Conservation (phyloP, 2,329 filamentous ascomycete species). For the Myriosclerotinia duriaeana region DNA sequence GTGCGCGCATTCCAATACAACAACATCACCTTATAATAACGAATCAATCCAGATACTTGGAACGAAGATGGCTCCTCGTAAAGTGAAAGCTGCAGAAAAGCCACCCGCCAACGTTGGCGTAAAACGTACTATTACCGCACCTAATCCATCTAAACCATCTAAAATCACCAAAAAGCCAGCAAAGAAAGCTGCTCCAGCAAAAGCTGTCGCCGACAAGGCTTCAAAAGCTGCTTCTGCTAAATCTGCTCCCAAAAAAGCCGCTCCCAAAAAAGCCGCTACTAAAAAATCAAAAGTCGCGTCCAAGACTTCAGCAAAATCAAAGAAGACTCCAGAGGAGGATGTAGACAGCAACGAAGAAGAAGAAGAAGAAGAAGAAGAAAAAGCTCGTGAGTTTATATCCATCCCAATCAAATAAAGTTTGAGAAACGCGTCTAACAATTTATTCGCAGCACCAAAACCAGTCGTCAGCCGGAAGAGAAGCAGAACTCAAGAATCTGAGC, state of each 20-base stretch:
- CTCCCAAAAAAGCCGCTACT: not conserved
- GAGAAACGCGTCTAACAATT: not conserved
- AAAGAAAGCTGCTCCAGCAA: not conserved
- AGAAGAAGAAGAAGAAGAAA: not conserved
- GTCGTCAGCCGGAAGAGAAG: not conserved
- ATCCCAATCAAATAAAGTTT: not conserved
- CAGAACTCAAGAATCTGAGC: slow-evolving; percentile 1
- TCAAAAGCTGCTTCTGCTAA: not conserved
- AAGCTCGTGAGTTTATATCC: not conserved
- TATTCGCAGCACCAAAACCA: slow-evolving; percentile 6
- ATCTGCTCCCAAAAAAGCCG: not conserved
- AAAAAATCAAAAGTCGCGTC: not conserved
- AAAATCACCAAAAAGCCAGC: not conserved
- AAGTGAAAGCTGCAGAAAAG: not conserved
- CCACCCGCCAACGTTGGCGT: slow-evolving; percentile 13
- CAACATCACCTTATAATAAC: not conserved
- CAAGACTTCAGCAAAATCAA: not conserved
- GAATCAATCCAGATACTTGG: not conserved
- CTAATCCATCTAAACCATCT: not conserved
- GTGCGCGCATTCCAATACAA: not conserved
- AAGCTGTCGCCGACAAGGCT: not conserved
- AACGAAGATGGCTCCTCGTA: not conserved
- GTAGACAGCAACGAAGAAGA: not conserved
- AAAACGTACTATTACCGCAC: not conserved
- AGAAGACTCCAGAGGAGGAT: not conserved